Conservation (phyloP, 192 early-diverging fungal genomes). For the Coemansia sp. region DNA sequence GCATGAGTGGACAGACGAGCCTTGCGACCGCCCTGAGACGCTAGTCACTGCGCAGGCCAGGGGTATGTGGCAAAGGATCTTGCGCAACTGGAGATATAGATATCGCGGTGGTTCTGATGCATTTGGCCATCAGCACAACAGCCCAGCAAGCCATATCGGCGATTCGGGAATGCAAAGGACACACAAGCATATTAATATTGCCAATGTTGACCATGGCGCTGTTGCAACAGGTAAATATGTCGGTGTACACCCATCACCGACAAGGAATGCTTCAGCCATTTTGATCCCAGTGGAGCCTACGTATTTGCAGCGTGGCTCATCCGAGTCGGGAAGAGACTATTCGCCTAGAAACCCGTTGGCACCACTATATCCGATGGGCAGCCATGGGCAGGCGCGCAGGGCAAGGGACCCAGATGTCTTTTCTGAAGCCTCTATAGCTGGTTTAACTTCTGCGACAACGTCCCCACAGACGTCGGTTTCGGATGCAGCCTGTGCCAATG, state of each 20-base stretch:
- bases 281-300: conserved; percentile 30
- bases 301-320: conserved; percentile 40
- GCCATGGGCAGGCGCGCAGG: conserved; percentile 5
- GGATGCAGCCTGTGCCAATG: background rate
- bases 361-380: conserved; percentile 28
- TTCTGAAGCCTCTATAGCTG: background rate
- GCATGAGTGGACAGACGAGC: conserved; percentile 32
- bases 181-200: background rate
- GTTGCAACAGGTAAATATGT: background rate
- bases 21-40: conserved; percentile 2
- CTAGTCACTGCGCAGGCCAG: conserved; percentile 16
- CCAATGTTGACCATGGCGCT: background rate
- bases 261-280: conserved; percentile 9
- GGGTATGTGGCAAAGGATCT: conserved; percentile 35
- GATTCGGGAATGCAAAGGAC: conserved; percentile 6
- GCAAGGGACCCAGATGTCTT: background rate
- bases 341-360: conserved; percentile 10
- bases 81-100: conserved; percentile 16
- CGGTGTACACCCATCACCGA: conserved; percentile 1
- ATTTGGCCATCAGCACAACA: conserved; percentile 10
- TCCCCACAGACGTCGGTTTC: background rate
- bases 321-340: conserved; percentile 38
- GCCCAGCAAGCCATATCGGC: conserved; percentile 18
- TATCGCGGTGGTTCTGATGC: conserved; percentile 6
- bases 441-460: background rate